phyloP scores from a whole-genome alignment of 225 moss, liverwort and hornwort genomes.

The Ulota crispa region DNA sequence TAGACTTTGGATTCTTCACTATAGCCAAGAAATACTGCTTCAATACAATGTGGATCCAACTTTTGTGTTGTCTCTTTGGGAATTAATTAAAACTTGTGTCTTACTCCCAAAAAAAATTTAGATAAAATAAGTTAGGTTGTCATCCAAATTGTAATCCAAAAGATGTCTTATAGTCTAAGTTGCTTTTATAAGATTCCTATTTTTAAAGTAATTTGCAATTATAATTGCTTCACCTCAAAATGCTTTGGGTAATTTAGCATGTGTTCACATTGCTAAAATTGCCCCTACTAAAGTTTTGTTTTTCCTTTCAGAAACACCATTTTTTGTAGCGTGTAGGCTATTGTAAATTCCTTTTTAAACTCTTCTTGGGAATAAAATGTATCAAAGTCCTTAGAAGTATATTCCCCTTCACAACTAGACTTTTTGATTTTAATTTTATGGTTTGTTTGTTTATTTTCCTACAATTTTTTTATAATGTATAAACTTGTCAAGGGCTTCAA shows the following conservation, averaged over 20 bases:
- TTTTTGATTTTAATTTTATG: background rate
- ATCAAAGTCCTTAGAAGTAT: background rate
- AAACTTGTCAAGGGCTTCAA: too few relatives aligned
- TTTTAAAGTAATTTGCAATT: background rate
- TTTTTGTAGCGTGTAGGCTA: background rate
- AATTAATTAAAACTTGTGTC: background rate
- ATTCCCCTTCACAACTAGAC: background rate
- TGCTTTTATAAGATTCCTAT: background rate
- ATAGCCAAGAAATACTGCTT: background rate
- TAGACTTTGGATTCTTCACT: background rate
- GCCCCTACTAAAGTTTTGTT: background rate
- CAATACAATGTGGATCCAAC: background rate
- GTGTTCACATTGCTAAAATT: background rate
- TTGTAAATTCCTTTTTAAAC: background rate
- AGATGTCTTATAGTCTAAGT: background rate
- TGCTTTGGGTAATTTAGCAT: background rate
- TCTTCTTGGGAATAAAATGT: background rate
- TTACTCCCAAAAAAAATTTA: background rate
- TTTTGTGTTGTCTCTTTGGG: background rate
- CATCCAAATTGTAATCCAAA: background rate
- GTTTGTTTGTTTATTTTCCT: too few relatives aligned
- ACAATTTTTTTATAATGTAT: too few relatives aligned
- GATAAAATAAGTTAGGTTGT: background rate
- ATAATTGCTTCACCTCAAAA: background rate
- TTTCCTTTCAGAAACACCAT: background rate